Evolutionary conservation across 73 alveolate species (phyloP).

Genomic region (Paraurostyla sp.): DNA sequence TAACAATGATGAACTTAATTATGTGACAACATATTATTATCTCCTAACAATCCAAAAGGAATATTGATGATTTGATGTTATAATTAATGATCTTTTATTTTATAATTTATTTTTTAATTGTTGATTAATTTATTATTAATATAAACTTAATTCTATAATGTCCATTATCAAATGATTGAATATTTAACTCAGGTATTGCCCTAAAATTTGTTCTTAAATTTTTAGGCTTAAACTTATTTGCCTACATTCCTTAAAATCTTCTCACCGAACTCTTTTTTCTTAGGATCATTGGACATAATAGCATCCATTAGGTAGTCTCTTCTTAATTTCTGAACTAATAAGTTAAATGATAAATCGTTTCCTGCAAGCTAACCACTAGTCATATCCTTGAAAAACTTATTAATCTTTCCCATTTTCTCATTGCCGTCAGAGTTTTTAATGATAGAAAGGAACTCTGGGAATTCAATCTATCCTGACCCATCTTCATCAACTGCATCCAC

Average conservation of each 20-base stretch:
- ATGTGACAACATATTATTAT: conserved; percentile 62
- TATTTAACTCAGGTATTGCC: conserved; percentile 39
- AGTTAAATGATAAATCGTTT: conserved; percentile 66
- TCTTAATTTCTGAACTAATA: conserved; percentile 65
- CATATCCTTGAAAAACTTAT: conserved; percentile 86
- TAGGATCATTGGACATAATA: conserved; percentile 53
- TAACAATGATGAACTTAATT: conserved; percentile 61
- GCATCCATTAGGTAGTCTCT: conserved; percentile 63
- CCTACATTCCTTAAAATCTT: conserved; percentile 69
- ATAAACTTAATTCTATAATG: background rate
- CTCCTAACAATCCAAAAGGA: conserved; percentile 30
- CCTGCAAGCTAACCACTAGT: conserved; percentile 69
- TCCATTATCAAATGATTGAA: background rate
- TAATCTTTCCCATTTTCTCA: conserved; percentile 82
- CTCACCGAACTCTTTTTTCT: conserved; percentile 70
- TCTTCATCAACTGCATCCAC: conserved; percentile 91
- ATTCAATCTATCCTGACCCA: conserved; percentile 91
- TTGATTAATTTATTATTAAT: background rate
- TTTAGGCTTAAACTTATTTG: conserved; percentile 40
- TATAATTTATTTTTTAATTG: too few species aligned
- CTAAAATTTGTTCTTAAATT: conserved; percentile 18
- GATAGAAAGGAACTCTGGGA: conserved; percentile 89
- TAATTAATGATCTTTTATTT: background rate
- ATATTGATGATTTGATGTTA: background rate
- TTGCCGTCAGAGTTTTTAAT: conserved; percentile 88